Evolutionary conservation across 306 rosid species (phyloP).

Genomic region (Castanopsis chinensis): DNA sequence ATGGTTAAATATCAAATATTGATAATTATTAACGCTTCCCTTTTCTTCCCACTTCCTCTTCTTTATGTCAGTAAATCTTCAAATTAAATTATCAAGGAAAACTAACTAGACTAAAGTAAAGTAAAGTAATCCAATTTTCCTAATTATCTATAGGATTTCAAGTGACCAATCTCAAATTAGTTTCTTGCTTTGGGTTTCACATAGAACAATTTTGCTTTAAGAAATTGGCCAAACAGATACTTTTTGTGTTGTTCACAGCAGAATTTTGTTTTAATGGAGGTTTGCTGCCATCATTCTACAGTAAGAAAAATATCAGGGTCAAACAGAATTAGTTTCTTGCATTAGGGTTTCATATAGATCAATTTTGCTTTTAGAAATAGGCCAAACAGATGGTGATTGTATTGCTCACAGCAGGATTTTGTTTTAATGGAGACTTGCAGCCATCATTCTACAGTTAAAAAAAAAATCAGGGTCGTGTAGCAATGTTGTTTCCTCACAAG

Average conservation of each 20-base stretch:
- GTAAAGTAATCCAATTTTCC: neutral
- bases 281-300: neutral
- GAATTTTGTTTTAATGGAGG: neutral
- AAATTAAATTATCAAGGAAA: neutral
- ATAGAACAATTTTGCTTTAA: neutral
- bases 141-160: neutral
- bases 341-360: neutral
- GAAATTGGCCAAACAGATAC: neutral
- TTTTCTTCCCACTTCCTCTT: neutral
- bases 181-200: neutral
- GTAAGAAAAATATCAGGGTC: neutral
- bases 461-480: neutral
- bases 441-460: neutral
- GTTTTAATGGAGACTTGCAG: neutral
- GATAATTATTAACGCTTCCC: neutral
- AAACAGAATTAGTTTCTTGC: neutral
- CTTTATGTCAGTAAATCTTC: neutral
- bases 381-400: neutral
- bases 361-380: neutral
- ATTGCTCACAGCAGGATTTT: neutral
- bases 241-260: neutral
- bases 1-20: neutral
- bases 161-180: neutral
- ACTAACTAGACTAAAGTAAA: neutral
- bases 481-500: neutral